These are phyloP conservation scores for Coniochaeta pulveracea DNA, from an alignment of 2,329 filamentous ascomycete genomes.

Conservation along the genomic window DNA sequence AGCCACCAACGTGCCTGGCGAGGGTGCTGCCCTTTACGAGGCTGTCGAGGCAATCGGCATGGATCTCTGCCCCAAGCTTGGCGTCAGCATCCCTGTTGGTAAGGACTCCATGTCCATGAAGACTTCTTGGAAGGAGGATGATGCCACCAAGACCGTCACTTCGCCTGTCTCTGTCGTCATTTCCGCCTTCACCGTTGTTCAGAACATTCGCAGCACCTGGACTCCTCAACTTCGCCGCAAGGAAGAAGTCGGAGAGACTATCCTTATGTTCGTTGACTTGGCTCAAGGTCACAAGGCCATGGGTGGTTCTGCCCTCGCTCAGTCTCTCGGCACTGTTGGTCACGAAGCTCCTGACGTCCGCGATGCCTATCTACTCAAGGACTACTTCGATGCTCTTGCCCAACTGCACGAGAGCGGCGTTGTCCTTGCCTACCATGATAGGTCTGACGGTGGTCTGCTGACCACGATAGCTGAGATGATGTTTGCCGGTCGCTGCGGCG, in stretches of 20 bases:
- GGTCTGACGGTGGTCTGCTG: slow-evolving; percentile 84
- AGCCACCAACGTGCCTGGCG: slow-evolving; percentile 83
- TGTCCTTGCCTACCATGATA: slow-evolving; percentile 89
- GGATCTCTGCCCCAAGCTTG: slow-evolving; percentile 82
- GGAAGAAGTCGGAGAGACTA: slow-evolving; percentile 80
- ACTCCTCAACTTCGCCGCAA: slow-evolving; percentile 75
- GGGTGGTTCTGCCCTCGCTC: slow-evolving; percentile 83
- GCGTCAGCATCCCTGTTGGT: slow-evolving; percentile 87
- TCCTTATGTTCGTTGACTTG: slow-evolving; percentile 86
- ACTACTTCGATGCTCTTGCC: slow-evolving; percentile 80
- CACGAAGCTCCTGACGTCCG: slow-evolving; percentile 78
- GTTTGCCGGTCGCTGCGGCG: slow-evolving; percentile 86
- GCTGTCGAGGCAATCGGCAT: slow-evolving; percentile 88
- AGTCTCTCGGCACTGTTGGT: slow-evolving; percentile 79
- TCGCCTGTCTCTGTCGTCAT: slow-evolving; percentile 87
- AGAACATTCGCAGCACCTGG: slow-evolving; percentile 80
- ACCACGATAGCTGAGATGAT: slow-evolving; percentile 94
- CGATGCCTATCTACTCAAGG: slow-evolving; percentile 67
- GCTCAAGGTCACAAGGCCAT: slow-evolving; percentile 69
- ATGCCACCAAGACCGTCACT: slow-evolving; percentile 77
- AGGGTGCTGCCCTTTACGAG: slow-evolving; percentile 86
- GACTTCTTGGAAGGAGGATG: slow-evolving; percentile 78
- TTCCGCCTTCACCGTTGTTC: slow-evolving; percentile 78
- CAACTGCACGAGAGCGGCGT: slow-evolving; percentile 47
- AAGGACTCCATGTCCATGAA: slow-evolving; percentile 99